Evolutionary conservation across 2,329 filamentous ascomycete genomes (phyloP).

Genomic region (Aspergillus quadrilineatus): DNA sequence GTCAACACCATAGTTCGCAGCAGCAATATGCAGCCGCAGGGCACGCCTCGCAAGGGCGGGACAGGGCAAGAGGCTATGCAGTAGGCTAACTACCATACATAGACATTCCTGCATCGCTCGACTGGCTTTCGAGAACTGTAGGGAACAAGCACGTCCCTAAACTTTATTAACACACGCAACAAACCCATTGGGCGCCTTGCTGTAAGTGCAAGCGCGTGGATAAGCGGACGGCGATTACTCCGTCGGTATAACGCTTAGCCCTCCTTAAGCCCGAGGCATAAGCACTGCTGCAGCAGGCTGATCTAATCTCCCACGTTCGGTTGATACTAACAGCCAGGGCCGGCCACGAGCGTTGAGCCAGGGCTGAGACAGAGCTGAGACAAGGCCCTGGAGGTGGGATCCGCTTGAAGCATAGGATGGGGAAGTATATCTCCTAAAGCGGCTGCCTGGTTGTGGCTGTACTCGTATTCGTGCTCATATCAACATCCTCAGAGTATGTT

Average conservation of each 20-base stretch:
- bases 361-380: not conserved
- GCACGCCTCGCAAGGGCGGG: not conserved
- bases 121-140: not conserved
- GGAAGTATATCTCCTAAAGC: slow-evolving; percentile 6
- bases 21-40: not conserved
- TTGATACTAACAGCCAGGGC: not conserved
- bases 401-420: not conserved
- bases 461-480: not conserved
- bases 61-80: not conserved
- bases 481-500: not conserved
- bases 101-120: not conserved
- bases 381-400: not conserved
- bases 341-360: not conserved
- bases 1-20: not conserved
- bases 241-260: not conserved
- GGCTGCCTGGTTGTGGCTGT: not conserved
- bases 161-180: not conserved
- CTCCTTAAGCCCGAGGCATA: not conserved
- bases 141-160: not conserved
- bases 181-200: not conserved
- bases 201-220: not conserved
- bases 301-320: not conserved
- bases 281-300: not conserved
- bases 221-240: not conserved
- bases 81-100: not conserved